These are phyloP conservation scores for Fennellomyces sp. DNA, from an alignment of 371 early-diverging fungal species.

Conservation along the genomic window DNA sequence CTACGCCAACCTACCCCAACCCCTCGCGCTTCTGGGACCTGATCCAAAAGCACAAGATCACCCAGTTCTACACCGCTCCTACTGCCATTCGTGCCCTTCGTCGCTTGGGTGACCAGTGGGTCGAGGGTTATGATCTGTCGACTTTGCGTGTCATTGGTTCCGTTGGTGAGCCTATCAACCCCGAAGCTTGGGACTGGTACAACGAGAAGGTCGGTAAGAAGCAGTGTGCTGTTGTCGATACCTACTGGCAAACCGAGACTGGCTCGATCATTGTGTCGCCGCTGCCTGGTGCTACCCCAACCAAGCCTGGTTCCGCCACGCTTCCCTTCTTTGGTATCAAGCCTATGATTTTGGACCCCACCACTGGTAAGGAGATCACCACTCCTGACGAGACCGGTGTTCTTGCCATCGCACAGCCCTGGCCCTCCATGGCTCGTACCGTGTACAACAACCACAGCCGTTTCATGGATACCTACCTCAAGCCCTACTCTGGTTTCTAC, in stretches of 20 bases:
- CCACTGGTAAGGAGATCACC: slow-evolving; percentile 74
- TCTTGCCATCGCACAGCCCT: slow-evolving; percentile 81
- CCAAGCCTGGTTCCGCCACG: slow-evolving; percentile 96
- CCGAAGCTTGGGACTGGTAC: slow-evolving; percentile 98
- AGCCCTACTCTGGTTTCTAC: slow-evolving; percentile 86
- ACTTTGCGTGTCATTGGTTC: slow-evolving; percentile 91
- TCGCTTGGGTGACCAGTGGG: slow-evolving; percentile 82
- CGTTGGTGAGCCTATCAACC: slow-evolving; percentile 99
- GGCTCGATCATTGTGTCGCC: slow-evolving; percentile 95
- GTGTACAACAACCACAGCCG: slow-evolving; percentile 89
- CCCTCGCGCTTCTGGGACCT: slow-evolving; percentile 85
- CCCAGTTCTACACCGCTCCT: slow-evolving; percentile 99
- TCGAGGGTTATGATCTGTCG: slow-evolving; percentile 76
- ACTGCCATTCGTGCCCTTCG: slow-evolving; percentile 96
- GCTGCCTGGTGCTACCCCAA: slow-evolving; percentile 84
- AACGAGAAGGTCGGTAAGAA: slow-evolving; percentile 85
- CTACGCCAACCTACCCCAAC: slow-evolving; percentile 86
- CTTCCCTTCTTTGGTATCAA: slow-evolving; percentile 98
- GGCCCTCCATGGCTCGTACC: slow-evolving; percentile 96
- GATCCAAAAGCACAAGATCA: slow-evolving; percentile 89
- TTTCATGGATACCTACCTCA: slow-evolving; percentile 89
- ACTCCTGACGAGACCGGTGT: slow-evolving; percentile 88
- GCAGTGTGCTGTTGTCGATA: slow-evolving; percentile 96
- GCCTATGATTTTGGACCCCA: slow-evolving; percentile 82
- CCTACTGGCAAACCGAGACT: slow-evolving; percentile 97